phyloP scores from a whole-genome alignment of 2,329 filamentous ascomycete genomes.

The Neurospora crassa region DNA sequence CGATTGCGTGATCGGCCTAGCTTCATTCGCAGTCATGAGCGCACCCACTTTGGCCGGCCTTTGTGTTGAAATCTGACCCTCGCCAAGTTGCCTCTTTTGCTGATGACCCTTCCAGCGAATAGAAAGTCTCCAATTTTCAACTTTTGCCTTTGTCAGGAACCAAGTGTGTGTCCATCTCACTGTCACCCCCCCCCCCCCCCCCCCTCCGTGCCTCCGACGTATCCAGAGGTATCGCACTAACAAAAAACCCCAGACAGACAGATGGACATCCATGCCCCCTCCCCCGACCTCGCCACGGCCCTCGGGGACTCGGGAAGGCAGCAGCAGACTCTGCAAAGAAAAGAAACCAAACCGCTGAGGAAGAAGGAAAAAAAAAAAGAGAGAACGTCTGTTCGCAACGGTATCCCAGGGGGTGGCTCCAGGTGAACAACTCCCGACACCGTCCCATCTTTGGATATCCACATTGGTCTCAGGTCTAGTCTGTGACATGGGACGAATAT shows the following conservation, averaged over 20 bases:
- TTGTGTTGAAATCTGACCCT: background rate
- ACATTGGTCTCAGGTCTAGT: background rate
- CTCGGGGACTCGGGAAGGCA: background rate
- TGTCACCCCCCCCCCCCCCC: background rate
- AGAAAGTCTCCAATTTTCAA: conserved; percentile 16
- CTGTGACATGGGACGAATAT: background rate
- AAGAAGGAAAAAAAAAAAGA: background rate
- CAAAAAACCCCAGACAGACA: background rate
- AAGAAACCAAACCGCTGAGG: background rate
- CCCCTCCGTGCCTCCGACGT: background rate
- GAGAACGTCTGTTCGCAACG: background rate
- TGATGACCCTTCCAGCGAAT: conserved; percentile 14
- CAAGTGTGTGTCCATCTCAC: background rate
- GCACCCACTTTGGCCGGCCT: background rate
- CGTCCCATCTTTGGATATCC: background rate
- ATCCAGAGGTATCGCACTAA: background rate
- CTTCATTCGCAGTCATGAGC: conserved; percentile 4
- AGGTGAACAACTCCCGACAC: background rate
- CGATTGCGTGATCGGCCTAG: conserved; percentile 27
- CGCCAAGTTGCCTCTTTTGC: background rate
- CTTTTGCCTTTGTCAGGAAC: background rate
- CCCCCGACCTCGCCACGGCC: background rate
- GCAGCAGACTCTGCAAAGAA: background rate
- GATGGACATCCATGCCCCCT: no score
- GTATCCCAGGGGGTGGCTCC: background rate